A percentile compares a stretch with the other conserved stretches of the same genome.
phyloP scores from a whole-genome alignment of 805 yeast genomes.

The Saturnispora hagleri region DNA sequence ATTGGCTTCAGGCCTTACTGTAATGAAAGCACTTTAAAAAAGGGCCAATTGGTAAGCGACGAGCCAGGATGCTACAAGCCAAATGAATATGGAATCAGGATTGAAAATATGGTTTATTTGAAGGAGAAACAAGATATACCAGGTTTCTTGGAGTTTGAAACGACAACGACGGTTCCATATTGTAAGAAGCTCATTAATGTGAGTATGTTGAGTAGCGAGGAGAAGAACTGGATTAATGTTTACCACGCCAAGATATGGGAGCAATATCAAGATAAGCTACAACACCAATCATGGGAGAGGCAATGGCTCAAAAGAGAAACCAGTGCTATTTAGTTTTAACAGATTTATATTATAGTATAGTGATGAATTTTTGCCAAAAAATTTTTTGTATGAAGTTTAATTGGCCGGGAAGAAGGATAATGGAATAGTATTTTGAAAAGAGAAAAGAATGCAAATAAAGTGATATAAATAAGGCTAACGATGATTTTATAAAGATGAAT shows the following conservation, averaged over 20 bases:
- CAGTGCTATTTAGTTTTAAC: constrained; percentile 12
- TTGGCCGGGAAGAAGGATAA: neutral
- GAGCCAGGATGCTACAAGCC: constrained; percentile 59
- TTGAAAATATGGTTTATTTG: constrained; percentile 42
- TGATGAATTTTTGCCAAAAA: neutral
- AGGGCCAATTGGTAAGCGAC: constrained; percentile 48
- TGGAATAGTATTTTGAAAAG: neutral
- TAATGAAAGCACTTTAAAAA: constrained; percentile 33
- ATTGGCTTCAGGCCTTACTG: constrained; percentile 47
- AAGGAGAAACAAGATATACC: constrained; percentile 32
- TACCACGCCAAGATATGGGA: constrained; percentile 42
- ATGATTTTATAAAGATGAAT: neutral
- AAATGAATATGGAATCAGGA: constrained; percentile 51
- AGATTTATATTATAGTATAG: too few relatives aligned
- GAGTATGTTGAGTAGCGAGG: constrained; percentile 35
- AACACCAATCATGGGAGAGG: constrained; percentile 30
- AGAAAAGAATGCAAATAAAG: neutral
- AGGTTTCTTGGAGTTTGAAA: constrained; percentile 42
- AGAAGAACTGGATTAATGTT: constrained; percentile 39
- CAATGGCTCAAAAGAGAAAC: constrained; percentile 47
- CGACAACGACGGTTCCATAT: constrained; percentile 50
- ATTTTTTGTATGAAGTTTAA: neutral
- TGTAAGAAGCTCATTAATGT: constrained; percentile 43
- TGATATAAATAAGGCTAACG: neutral
- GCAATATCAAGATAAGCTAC: constrained; percentile 31